Base-by-base conservation (phyloP, 2,329 filamentous ascomycete species). In the Cercospora citrullina region DNA sequence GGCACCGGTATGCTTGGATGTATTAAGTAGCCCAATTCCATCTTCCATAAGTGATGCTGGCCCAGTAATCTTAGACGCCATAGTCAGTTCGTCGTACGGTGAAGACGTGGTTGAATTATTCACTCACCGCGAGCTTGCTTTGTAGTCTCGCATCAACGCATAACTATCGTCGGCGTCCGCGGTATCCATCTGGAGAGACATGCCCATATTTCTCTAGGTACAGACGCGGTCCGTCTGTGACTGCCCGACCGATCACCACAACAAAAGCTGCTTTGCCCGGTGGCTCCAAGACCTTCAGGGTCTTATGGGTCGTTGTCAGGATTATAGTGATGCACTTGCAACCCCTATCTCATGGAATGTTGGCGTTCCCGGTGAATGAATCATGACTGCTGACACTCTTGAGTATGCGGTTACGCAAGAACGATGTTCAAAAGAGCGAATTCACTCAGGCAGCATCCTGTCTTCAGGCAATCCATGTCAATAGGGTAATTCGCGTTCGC, bases 41-140 rank as follows among this genome's bases (percentile, higher is more conserved):
- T 58, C 53, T 31, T 58, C 53, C 53, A 58, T 14, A 58, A n/a
- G 14, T 58, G 53, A 31, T 58, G 53, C 53, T 58, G 53, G 14
- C 26, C 53, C 1, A 58, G 53, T 58, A 58, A 18, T 58, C 53
- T 58, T 14, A n/a, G 3, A 58, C 12, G n/a, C 53, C 7, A 4
- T 33, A 10, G 30, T 58, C 53, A 33, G 30, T 33, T 30, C 16
- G 12, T 21, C 3, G 23, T 33, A 30, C 14, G 26, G n/a, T 31
- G n/a, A 5, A 16, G n/a, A 1, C 5, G 26, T 10, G 23, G 23
- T 2, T 30, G 53, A 7, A 18, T 14, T 1, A 7, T 33, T 30
- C 21, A 14, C 53, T 33, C 2, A 58, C 53, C 53, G 26, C n/a
- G 28, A 58, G 53, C 53, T 33, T 30, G 53, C 53, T 18, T 58